These are phyloP conservation scores for Lolium multiflorum DNA, from an alignment of 176 grass and related monocot species.

Conservation along the genomic window DNA sequence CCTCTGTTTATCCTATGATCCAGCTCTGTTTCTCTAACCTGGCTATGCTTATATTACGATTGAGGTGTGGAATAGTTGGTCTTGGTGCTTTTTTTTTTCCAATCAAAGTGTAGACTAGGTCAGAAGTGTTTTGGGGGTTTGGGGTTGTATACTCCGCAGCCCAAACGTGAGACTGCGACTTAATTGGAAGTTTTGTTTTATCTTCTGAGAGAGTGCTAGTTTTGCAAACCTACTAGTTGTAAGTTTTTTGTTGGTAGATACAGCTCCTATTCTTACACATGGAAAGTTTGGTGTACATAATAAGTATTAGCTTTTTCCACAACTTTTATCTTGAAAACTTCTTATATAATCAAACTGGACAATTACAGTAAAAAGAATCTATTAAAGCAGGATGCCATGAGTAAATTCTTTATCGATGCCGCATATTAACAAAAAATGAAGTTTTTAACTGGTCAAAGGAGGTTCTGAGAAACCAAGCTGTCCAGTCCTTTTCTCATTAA, in stretches of 20 bases:
- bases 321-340: background rate
- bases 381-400: no score
- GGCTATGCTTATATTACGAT: conserved; percentile 36
- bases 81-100: background rate
- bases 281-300: background rate
- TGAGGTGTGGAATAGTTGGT: background rate
- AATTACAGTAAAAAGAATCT: background rate
- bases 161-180: background rate
- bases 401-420: background rate
- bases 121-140: conserved; percentile 11
- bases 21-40: background rate
- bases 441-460: background rate
- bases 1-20: background rate
- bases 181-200: background rate
- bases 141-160: background rate
- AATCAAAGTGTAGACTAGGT: conserved; percentile 14
- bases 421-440: conserved; percentile 11
- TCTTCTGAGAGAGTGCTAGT: background rate
- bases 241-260: background rate
- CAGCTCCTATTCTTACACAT: background rate
- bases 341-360: background rate
- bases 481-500: background rate
- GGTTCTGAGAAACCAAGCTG: background rate
- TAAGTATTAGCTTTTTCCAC: background rate
- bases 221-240: background rate